A percentile compares a stretch with the other conserved stretches of the same genome.
phyloP scores from a whole-genome alignment of 148 eudicot genomes.

The Rhododendron vialii region DNA sequence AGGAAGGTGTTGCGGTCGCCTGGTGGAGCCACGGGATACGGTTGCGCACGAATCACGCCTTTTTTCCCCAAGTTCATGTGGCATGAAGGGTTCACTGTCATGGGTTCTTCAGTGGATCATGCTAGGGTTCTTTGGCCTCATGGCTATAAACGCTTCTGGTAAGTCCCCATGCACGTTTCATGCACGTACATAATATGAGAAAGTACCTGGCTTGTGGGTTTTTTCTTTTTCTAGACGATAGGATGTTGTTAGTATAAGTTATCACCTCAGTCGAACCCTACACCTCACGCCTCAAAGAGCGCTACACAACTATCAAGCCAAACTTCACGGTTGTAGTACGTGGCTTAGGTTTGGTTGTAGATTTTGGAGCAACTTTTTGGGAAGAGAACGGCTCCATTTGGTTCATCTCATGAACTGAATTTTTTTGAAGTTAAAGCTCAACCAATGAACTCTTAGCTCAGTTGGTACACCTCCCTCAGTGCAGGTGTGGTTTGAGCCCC shows the following conservation, averaged over 20 bases:
- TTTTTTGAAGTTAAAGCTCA: too few species aligned
- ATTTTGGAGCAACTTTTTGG: not conserved
- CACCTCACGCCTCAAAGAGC: too few species aligned
- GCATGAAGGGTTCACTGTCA: conserved; percentile 73
- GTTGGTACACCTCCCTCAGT: too few species aligned
- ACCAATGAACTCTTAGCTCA: too few species aligned
- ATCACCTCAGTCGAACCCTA: too few species aligned
- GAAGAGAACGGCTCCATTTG: not conserved
- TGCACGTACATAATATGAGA: not conserved
- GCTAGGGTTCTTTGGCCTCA: conserved; percentile 62
- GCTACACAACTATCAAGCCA: too few species aligned
- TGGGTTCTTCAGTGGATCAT: conserved; percentile 40
- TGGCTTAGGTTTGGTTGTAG: not conserved
- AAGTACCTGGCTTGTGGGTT: too few species aligned
- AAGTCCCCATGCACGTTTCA: conserved; percentile 15
- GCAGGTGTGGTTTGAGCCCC: too few species aligned
- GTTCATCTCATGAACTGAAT: not conserved
- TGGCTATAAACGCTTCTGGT: conserved; percentile 56
- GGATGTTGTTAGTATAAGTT: not conserved
- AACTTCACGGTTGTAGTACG: not conserved
- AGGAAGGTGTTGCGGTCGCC: conserved; percentile 42
- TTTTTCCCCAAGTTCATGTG: conserved; percentile 57
- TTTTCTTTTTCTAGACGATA: too few species aligned
- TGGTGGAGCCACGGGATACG: conserved; percentile 48
- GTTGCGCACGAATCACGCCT: conserved; percentile 44